Evolutionary conservation across 331 rosid species (phyloP), one percentile per base, ranked within the genome.

Genomic region (Cydonia oblonga): DNA sequence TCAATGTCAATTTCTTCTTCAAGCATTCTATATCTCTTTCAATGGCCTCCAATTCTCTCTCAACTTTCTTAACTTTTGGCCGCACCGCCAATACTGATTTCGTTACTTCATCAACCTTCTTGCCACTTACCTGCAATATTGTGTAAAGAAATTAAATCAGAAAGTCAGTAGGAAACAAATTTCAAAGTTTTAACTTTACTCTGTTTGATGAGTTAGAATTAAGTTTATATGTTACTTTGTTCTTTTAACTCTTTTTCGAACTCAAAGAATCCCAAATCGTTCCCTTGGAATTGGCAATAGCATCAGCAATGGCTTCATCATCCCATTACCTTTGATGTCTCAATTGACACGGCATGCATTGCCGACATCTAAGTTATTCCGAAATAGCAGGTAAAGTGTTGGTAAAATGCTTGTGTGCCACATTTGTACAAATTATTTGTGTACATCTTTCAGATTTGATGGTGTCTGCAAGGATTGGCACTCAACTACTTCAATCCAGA

Each of bases 11-110:
- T 57, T 78, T 74, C 52, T 75, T 76, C 69, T 5, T 24, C 46
- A 78, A 25, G 73, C 49, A 66, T 58, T 66, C 18, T n/a, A 69
- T 25, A 23, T 26, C 59, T 62, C 70, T 71, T 46, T 82, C 54
- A 16, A 63, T 49, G 33, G n/a, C 38, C 22, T 59, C 20, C 70
- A 78, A 9, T 46, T 80, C 58, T 68, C 33, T 79, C 79, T 74
- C 38, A 3, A 7, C 13, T 51, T 22, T 18, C n/a, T 59, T 70
- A 42, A 44, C 5, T 42, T 46, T 28, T 25, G 19, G 14, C n/a
- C 53, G 52, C 15, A 25, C 12, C 4, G 42, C 66, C n/a, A 28
- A 7, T 66, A 9, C 16, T 62, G 42, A 11, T 56, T 26, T 53
- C 64, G 61, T 78, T 25, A 61, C 22, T 49, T 61, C 82, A 33